Base-by-base conservation (phyloP, 2,329 filamentous ascomycete genomes). In the Lachnellula subtilissima region DNA sequence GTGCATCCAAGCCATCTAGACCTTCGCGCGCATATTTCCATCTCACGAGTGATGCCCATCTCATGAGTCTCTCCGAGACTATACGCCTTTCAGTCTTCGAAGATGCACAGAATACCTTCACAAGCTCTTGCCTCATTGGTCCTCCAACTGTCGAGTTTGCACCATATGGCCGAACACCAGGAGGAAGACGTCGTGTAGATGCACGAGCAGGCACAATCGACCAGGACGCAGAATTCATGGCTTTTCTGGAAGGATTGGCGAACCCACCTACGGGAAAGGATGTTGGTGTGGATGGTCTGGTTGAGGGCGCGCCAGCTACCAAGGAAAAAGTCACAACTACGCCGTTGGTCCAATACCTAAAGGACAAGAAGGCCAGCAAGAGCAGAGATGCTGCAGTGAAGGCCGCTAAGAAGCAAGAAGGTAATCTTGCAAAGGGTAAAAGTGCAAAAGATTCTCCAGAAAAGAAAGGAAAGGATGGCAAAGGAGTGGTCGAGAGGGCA, bases 171-270 rank as follows among this genome's bases (percentile, higher is more conserved):
- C 92, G 92, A 66, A 82, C 91, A 1, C 91, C 93, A 1, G 83
- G 83, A 57, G 82, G 79, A 37, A 90, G 89, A 70, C 83, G 83
- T 50, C 85, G 91, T 36, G 83, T 84, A 53, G 94, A 99, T 75
- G 84, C 85, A 52, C 86, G 92, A 14, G 90, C 96, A 70, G 94
- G 93, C 52, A 96, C 91, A 3, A 97, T 99, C 63, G 94, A 99
- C 66, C 91, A 96, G 70, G 94, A 99, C 67, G 85, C 90, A 0
- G 94, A 97, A 65, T 99, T 97, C 66, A 95, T 97, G 76, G 85
- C 86, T 25, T 99, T 97, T 70, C 80, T 99, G 7, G 89, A 95
- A 70, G 88, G 83, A 53, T 80, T 97, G 48, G 95, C 92, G 1
- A 91, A 95, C 64, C 82, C 82, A 1, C 72, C 73, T 8, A 74